Evolutionary conservation across 495 filamentous ascomycete species (phyloP).

Genomic region (Daldinia grandis): DNA sequence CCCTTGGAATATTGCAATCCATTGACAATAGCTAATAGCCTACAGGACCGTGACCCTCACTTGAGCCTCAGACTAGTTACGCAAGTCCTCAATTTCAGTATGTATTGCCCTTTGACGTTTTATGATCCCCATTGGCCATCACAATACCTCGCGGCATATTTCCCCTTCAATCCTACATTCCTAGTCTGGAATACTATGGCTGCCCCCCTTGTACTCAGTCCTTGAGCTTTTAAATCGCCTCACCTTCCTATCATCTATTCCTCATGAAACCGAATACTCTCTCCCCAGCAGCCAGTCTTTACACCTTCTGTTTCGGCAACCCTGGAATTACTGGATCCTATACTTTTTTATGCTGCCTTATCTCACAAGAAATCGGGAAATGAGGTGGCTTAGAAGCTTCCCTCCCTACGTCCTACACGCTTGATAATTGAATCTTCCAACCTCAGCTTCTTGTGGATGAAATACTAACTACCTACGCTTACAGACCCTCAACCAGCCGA

Average conservation of each 20-base stretch:
- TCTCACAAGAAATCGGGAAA: no score
- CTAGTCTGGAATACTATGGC: no score
- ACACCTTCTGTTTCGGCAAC: no score
- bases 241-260: no score
- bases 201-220: not conserved
- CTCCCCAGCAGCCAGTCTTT: no score
- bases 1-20: not conserved
- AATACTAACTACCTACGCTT: constrained; percentile 4
- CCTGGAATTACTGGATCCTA: no score
- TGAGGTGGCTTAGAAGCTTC: no score
- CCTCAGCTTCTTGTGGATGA: not conserved
- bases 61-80: not conserved
- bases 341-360: no score
- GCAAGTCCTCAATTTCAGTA: not conserved
- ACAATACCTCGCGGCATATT: not conserved
- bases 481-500: not conserved
- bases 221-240: not conserved
- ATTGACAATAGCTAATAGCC: not conserved
- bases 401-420: no score
- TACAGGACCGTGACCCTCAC: not conserved
- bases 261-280: no score
- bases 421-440: no score
- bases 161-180: not conserved
- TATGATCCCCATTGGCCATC: not conserved
- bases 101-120: not conserved